Conservation (phyloP, 108 stramenopile species). For the Asterionellopsis glacialis region DNA sequence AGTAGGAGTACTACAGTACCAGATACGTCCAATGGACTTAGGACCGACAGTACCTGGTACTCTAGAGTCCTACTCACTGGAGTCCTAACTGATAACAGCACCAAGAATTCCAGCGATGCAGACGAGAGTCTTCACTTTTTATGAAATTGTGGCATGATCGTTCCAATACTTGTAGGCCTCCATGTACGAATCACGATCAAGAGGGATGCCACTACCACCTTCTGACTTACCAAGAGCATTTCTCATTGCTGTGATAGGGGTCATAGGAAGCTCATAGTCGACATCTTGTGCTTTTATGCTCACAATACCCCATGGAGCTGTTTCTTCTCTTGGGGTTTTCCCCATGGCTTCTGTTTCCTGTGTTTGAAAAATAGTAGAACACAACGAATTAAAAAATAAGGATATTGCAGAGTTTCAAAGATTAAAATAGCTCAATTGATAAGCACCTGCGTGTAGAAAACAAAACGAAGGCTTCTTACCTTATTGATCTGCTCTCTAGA, state of each 20-base stretch:
- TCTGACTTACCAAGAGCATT: conserved; percentile 94
- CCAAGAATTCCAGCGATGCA: too few species aligned
- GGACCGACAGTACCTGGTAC: too few species aligned
- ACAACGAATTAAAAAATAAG: too few species aligned
- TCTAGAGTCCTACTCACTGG: too few species aligned
- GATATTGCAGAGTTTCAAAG: too few species aligned
- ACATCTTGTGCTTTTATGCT: conserved; percentile 95
- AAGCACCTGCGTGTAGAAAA: not conserved
- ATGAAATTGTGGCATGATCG: conserved; percentile 62
- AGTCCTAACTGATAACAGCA: too few species aligned
- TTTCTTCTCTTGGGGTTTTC: conserved; percentile 35
- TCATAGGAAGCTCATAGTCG: conserved; percentile 93
- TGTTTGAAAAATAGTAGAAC: not conserved
- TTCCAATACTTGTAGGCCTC: conserved; percentile 84
- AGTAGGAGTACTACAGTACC: too few species aligned
- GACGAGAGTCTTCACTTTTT: too few species aligned
- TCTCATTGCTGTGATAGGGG: conserved; percentile 96
- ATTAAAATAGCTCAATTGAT: not conserved
- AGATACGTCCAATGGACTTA: too few species aligned
- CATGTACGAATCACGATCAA: conserved; percentile 79
- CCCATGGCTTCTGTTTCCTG: conserved; percentile 77
- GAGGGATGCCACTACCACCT: conserved; percentile 83
- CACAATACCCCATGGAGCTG: conserved; percentile 95
- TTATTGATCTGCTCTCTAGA: conserved; percentile 91
- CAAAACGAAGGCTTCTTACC: conserved; percentile 21